Evolutionary conservation across 2,329 filamentous ascomycete species (phyloP), one percentile per base, ranked within the genome.

Genomic region (Neoscytalidium dimidiatum): DNA sequence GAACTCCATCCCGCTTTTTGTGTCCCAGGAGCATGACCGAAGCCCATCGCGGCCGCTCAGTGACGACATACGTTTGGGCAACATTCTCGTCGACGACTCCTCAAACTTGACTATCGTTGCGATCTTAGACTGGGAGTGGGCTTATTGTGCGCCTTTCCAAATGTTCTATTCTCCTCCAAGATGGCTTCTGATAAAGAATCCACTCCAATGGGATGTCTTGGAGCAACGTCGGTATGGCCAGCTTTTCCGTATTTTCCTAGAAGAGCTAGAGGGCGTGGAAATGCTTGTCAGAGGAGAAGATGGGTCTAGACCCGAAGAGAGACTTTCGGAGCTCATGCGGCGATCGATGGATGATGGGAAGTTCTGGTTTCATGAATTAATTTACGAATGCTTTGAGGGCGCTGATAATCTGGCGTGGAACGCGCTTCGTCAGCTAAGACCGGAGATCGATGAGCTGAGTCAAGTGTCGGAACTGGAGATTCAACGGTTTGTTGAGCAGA

Each of bases 91-190:
- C 33, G 66, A 69, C 46, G 67, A 67, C 51, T 33, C 64, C 35
- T n/a, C 61, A 21, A 67, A 71, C 23, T 64, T 71, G 6, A 67
- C 66, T 5, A 68, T 73, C 11, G 62, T 69, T 31, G 68, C 66
- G 1, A 65, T 73, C 13, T 61, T 71, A 2, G 70, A 72, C 51
- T 71, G 67, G 68, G 70, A 72, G 48, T 71, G 69, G 68, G 63
- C 71, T 41, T 68, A 71, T 46, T 62, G 65, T 19, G 70, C 64
- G 41, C 71, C 71, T 14, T 46, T 44, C 41, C 65, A 73, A 44
- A 65, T 72, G 46, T 69, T 65, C 44, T 61, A 65, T 41, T 68
- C 67, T 13, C 61, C 70, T 26, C 70, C 46, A 17, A 21, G 43
- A 28, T 44, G 63, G 35, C 64, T 67, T 28, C 52, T 65, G 56